phyloP scores from a whole-genome alignment of 345 rosid species.

The Brassica nigra region DNA sequence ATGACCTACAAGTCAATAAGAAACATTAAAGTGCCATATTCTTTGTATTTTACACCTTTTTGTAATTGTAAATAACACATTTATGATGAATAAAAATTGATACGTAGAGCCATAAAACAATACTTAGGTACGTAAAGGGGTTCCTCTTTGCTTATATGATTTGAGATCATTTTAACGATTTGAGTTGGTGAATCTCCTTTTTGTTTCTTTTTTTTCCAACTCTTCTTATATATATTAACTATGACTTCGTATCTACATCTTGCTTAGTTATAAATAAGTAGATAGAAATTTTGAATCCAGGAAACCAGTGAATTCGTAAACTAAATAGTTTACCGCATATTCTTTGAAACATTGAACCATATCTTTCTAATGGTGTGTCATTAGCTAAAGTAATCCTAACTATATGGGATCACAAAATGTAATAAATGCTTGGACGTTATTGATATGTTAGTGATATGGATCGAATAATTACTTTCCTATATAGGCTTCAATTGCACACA shows the following conservation, averaged over 20 bases:
- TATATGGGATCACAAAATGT: background rate
- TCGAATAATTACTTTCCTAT: background rate
- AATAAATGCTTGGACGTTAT: background rate
- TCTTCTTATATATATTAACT: background rate
- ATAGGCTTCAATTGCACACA: background rate
- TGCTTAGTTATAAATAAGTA: background rate
- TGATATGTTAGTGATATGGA: background rate
- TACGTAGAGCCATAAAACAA: conserved; percentile 8
- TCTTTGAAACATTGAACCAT: background rate
- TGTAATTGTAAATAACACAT: background rate
- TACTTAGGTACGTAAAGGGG: conserved; percentile 26
- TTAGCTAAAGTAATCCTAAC: background rate
- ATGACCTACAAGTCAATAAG: conserved; percentile 29
- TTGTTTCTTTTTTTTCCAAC: background rate
- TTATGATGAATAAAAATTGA: background rate
- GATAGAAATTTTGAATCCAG: background rate
- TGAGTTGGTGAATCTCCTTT: conserved; percentile 17
- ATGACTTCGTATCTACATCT: conserved; percentile 7
- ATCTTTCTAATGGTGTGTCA: background rate
- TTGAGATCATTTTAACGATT: background rate
- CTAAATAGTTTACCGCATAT: background rate
- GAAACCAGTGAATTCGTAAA: background rate
- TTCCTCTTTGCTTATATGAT: conserved; percentile 17
- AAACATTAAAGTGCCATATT: conserved; percentile 14
- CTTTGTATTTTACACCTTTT: background rate